Conservation (phyloP, 371 early-diverging fungal genomes). For the Nematocida sp. region DNA sequence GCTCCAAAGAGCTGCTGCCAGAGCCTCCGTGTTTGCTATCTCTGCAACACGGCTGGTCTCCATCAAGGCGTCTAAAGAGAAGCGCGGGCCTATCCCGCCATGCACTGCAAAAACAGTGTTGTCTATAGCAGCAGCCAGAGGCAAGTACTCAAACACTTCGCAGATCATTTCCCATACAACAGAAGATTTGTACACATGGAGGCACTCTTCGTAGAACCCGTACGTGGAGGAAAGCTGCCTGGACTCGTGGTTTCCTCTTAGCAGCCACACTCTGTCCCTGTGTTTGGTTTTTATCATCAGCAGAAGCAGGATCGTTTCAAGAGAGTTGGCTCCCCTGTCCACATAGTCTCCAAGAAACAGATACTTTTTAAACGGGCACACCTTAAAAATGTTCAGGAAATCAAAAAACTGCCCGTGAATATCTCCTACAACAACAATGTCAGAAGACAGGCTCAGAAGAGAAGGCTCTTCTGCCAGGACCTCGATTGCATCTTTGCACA, state of each 20-base stretch:
- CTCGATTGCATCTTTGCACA: slow-evolving; percentile 31
- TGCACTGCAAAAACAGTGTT: slow-evolving; percentile 88
- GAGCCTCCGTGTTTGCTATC: slow-evolving; percentile 79
- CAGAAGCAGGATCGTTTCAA: slow-evolving; percentile 71
- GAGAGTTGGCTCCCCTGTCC: slow-evolving; percentile 84
- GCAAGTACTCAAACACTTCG: slow-evolving; percentile 80
- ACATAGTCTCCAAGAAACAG: slow-evolving; percentile 95
- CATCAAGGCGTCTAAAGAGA: slow-evolving; percentile 78
- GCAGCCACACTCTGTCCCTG: slow-evolving; percentile 54
- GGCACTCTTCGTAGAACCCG: slow-evolving; percentile 78
- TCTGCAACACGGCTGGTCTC: slow-evolving; percentile 85
- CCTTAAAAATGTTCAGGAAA: slow-evolving; percentile 55
- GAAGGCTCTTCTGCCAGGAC: slow-evolving; percentile 52
- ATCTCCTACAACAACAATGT: slow-evolving; percentile 58
- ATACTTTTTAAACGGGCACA: slow-evolving; percentile 46
- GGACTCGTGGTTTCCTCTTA: slow-evolving; percentile 66
- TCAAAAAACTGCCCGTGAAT: slow-evolving; percentile 64
- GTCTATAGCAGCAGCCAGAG: slow-evolving; percentile 81
- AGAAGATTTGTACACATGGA: slow-evolving; percentile 80
- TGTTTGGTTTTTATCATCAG: slow-evolving; percentile 75
- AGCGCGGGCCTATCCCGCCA: slow-evolving; percentile 82
- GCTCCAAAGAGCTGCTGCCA: slow-evolving; percentile 93
- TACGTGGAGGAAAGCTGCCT: slow-evolving; percentile 86
- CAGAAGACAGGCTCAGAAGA: slow-evolving; percentile 46
- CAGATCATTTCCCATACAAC: slow-evolving; percentile 74